phyloP scores from a whole-genome alignment of 192 early-diverging fungal species.

The Entomortierella beljakovae region DNA sequence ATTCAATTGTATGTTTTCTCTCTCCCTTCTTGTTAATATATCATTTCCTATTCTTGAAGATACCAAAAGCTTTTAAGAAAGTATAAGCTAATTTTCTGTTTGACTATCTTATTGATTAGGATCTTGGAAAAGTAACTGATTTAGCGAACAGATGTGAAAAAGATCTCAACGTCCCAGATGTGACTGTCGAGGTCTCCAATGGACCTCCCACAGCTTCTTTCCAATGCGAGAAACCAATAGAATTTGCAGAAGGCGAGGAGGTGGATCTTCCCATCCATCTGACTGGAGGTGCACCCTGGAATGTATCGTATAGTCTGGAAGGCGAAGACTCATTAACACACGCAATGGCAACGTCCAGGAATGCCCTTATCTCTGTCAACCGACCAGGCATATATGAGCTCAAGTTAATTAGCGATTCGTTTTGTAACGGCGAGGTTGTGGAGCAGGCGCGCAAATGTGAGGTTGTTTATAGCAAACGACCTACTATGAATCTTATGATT shows the following conservation, averaged over 20 bases:
- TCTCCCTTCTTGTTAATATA: background rate
- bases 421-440: conserved; percentile 36
- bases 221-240: conserved; percentile 35
- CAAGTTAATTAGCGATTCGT: conserved; percentile 29
- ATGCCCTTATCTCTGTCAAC: conserved; percentile 27
- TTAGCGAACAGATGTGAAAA: conserved; percentile 40
- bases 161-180: conserved; percentile 37
- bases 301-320: conserved; percentile 27
- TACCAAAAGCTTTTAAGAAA: no score
- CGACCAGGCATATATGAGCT: conserved; percentile 31
- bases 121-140: conserved; percentile 41
- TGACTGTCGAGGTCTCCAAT: conserved; percentile 34
- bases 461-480: conserved; percentile 40
- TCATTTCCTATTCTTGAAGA: background rate
- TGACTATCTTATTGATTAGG: background rate
- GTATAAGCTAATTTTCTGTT: background rate
- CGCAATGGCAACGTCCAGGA: conserved; percentile 20
- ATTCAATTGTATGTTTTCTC: conserved; percentile 15
- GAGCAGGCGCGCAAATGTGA: conserved; percentile 30
- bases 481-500: conserved; percentile 47
- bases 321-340: conserved; percentile 3
- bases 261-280: conserved; percentile 40
- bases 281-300: conserved; percentile 43
- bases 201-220: conserved; percentile 45
- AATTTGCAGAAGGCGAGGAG: conserved; percentile 32